Evolutionary conservation across 129 eudicot genomes (phyloP).

Genomic region (Kitagawia praeruptora): DNA sequence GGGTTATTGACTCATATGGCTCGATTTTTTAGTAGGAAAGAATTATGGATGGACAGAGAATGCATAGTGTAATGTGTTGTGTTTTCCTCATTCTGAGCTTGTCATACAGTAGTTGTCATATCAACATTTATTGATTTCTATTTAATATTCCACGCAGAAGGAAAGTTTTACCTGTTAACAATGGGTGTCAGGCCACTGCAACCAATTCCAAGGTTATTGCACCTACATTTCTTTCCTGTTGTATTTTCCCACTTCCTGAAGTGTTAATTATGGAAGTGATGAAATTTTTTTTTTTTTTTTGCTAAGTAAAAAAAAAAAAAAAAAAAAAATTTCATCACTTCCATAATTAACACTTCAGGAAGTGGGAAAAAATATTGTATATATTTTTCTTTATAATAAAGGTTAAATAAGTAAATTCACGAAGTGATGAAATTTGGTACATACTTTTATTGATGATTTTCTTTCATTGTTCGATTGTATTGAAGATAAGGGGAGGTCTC

Average conservation of each 20-base stretch:
- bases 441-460: not conserved
- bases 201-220: constrained; percentile 37
- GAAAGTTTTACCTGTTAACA: constrained; percentile 30
- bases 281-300: too few relatives aligned
- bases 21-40: not conserved
- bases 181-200: constrained; percentile 21
- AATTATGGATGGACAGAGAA: not conserved
- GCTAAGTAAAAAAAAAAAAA: too few relatives aligned
- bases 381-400: too few relatives aligned
- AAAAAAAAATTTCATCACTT: too few relatives aligned
- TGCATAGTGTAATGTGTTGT: not conserved
- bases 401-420: too few relatives aligned
- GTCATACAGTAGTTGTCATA: not conserved
- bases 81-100: not conserved
- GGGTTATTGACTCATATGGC: not conserved
- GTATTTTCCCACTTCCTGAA: not conserved
- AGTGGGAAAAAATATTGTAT: too few relatives aligned
- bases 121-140: not conserved
- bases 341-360: too few relatives aligned
- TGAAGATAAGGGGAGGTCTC: constrained; percentile 24
- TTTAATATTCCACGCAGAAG: constrained; percentile 23
- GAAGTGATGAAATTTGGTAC: not conserved
- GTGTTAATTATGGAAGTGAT: not conserved
- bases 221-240: not conserved
- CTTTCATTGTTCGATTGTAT: not conserved